phyloP scores from a whole-genome alignment of 495 filamentous ascomycete genomes.

The Pseudotulostoma volvatum region DNA sequence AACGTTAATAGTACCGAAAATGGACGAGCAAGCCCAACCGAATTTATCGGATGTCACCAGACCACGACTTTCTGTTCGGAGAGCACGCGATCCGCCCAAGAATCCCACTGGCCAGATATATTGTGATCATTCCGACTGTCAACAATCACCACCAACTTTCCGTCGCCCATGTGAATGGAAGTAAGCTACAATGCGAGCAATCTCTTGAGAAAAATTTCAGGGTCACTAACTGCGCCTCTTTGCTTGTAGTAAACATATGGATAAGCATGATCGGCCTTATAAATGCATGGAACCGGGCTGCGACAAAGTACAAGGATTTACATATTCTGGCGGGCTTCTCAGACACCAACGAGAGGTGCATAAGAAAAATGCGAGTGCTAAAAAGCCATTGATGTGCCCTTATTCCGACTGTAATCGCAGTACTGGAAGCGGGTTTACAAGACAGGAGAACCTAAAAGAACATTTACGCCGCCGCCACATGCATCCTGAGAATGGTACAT shows the following conservation, averaged over 20 bases:
- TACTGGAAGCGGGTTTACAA: constrained; percentile 63
- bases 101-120: constrained; percentile 53
- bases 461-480: constrained; percentile 75
- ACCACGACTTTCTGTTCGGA: constrained; percentile 29
- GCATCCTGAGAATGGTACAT: constrained; percentile 29
- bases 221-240: too few relatives aligned
- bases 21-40: constrained; percentile 24
- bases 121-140: constrained; percentile 49
- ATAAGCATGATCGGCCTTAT: constrained; percentile 89
- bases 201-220: too few relatives aligned
- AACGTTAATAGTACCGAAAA: constrained; percentile 23
- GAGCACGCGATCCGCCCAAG: constrained; percentile 40
- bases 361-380: constrained; percentile 66
- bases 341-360: constrained; percentile 88
- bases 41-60: constrained; percentile 27
- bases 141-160: constrained; percentile 41
- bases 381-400: constrained; percentile 69
- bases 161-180: constrained; percentile 81
- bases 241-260: constrained; percentile 90
- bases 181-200: too few relatives aligned
- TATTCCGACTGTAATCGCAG: constrained; percentile 75
- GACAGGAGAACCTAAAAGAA: constrained; percentile 82
- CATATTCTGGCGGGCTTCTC: constrained; percentile 75
- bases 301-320: constrained; percentile 83
- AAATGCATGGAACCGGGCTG: constrained; percentile 61